A percentile compares a stretch with the other conserved stretches of the same genome.
Evolutionary conservation across 1,284 basidiomycete species (phyloP).

Genomic region (Psilocybe mexicana): DNA sequence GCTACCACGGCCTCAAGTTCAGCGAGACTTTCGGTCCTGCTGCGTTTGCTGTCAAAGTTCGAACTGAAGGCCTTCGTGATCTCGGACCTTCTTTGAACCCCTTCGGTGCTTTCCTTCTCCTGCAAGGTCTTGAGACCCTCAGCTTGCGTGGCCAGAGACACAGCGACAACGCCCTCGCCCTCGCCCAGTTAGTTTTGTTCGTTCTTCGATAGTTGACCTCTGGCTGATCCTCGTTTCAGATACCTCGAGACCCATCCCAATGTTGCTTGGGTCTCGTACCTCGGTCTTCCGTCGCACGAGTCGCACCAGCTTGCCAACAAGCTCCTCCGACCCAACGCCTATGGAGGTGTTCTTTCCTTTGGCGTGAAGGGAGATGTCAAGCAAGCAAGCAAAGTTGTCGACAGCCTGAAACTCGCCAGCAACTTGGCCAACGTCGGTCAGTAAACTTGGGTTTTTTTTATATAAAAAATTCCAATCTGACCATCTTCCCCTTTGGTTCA

Average conservation of each 20-base stretch:
- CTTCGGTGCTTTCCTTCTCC: constrained; percentile 81
- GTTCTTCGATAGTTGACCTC: not conserved
- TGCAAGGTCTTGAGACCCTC: constrained; percentile 88
- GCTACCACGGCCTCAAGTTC: constrained; percentile 81
- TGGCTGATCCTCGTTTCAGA: constrained; percentile 19
- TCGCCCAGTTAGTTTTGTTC: constrained; percentile 52
- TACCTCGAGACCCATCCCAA: constrained; percentile 73
- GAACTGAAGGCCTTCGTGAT: constrained; percentile 72
- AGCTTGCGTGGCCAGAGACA: constrained; percentile 79
- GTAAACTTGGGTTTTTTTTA: constrained; percentile 17
- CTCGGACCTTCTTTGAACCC: constrained; percentile 78
- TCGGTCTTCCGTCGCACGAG: constrained; percentile 68
- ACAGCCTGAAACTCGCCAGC: constrained; percentile 73
- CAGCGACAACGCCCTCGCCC: constrained; percentile 70
- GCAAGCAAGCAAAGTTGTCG: constrained; percentile 69
- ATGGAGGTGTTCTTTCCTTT: constrained; percentile 82
- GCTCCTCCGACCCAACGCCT: constrained; percentile 58
- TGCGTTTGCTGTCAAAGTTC: constrained; percentile 76
- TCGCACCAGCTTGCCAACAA: constrained; percentile 64
- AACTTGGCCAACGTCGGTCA: constrained; percentile 76
- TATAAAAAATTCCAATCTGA: not conserved
- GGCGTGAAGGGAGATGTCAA: constrained; percentile 72
- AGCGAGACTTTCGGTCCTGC: constrained; percentile 74
- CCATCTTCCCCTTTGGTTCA: not conserved
- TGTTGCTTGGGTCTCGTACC: constrained; percentile 83